Percentiles rank a stretch among this genome's conserved stretches.
phyloP scores from a whole-genome alignment of 2,329 filamentous ascomycete species.

The Grosmannia penicillata region DNA sequence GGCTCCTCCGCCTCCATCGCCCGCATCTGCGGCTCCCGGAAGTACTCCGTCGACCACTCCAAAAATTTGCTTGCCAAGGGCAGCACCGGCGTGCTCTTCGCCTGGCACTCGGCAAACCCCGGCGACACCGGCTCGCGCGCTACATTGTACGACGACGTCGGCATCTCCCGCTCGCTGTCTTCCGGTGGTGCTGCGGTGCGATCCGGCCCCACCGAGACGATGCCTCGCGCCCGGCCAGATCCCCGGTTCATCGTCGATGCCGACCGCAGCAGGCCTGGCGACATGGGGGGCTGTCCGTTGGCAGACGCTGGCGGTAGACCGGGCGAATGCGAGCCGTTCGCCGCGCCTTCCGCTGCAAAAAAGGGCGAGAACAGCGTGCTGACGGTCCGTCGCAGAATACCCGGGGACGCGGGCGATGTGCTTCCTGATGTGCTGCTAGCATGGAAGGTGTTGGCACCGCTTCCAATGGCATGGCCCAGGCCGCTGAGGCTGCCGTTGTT shows the following conservation, averaged over 20 bases:
- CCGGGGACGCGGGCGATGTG: slow-evolving; percentile 36
- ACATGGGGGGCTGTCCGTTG: slow-evolving; percentile 6
- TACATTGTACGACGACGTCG: slow-evolving; percentile 57
- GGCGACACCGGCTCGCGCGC: slow-evolving; percentile 69
- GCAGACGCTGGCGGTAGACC: slow-evolving; percentile 3
- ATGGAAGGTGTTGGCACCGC: background rate
- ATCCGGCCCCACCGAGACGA: slow-evolving; percentile 21
- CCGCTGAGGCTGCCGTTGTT: background rate
- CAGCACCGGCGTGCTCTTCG: slow-evolving; percentile 44
- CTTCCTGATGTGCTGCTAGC: slow-evolving; percentile 7
- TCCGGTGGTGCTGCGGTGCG: slow-evolving; percentile 47
- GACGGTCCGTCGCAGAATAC: slow-evolving; percentile 47
- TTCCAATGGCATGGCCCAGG: background rate
- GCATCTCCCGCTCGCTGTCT: slow-evolving; percentile 53
- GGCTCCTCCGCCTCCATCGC: slow-evolving; percentile 91
- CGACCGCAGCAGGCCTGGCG: slow-evolving; percentile 20
- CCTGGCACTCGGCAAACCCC: slow-evolving; percentile 50
- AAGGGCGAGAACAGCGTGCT: slow-evolving; percentile 48
- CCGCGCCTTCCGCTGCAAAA: slow-evolving; percentile 26
- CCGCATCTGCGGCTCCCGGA: slow-evolving; percentile 97
- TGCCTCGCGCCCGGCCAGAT: background rate
- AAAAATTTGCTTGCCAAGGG: slow-evolving; percentile 75
- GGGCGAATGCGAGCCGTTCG: background rate
- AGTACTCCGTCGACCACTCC: slow-evolving; percentile 95
- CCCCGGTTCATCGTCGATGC: slow-evolving; percentile 15